Percentiles rank a stretch among this genome's conserved stretches.
Evolutionary conservation across 768 basidiomycete species (phyloP).

Genomic region (Lactifluus hygrophoroides): DNA sequence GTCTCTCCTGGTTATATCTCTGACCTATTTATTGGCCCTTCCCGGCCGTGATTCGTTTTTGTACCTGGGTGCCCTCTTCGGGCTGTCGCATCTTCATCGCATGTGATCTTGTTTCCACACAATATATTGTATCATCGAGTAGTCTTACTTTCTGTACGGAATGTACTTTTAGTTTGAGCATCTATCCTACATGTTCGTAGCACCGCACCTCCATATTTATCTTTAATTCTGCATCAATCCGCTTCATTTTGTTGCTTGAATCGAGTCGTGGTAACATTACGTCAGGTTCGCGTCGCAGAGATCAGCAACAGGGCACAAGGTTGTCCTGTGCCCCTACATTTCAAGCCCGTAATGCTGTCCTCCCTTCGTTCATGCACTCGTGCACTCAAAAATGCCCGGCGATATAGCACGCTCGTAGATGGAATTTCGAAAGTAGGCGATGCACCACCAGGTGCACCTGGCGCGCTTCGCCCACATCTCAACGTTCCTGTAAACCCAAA

Average conservation of each 20-base stretch:
- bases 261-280: not conserved
- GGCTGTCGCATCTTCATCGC: not conserved
- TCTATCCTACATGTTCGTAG: not conserved
- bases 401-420: constrained; percentile 16
- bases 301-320: too few species aligned
- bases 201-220: not conserved
- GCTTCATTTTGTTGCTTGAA: not conserved
- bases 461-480: constrained; percentile 35
- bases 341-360: constrained; percentile 11
- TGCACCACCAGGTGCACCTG: constrained; percentile 7
- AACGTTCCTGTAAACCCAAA: constrained; percentile 41
- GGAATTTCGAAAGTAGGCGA: not conserved
- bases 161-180: not conserved
- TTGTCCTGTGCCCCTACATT: too few species aligned
- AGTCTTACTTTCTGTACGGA: not conserved
- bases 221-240: not conserved
- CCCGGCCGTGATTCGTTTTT: too few species aligned
- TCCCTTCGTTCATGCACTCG: constrained; percentile 9
- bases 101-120: not conserved
- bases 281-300: not conserved
- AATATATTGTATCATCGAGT: not conserved
- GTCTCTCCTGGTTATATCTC: not conserved
- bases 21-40: not conserved
- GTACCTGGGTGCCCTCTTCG: too few species aligned
- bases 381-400: not conserved